Base-by-base conservation (phyloP, 2,329 filamentous ascomycete species). In the Alternaria conjuncta region DNA sequence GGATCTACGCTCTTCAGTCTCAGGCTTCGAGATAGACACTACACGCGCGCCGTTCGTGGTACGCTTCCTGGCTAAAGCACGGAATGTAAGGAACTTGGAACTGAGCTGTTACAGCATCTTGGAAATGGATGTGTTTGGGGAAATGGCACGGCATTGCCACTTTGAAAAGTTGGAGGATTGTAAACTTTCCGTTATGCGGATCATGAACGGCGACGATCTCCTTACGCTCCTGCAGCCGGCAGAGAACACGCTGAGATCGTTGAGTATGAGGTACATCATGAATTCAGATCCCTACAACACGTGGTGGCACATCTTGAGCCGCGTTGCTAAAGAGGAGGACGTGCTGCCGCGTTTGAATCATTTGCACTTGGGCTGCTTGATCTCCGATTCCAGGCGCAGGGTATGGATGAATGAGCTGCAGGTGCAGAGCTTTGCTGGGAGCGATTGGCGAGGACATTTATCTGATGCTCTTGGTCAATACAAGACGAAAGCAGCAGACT, bases 41-140 rank as follows among this genome's bases (percentile, higher is more conserved):
- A 55, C 60, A 1, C 68, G 66, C 18, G 57, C 67, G 2, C 71
- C 76, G 2, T 77, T 78, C 47, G 61, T 72, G 2, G 70, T 78
- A 5, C 68, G 75, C 2, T 75, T 77, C 30, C 66, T 78, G 0
- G 65, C 70, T 2, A 77, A 74, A 32, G 69, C 65, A 21, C 57
- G 12, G 1, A 71, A 70, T 12, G 32, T 78, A 9, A 47, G 45
- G 1, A 9, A 32, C 0, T 28, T 77, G 11, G 67, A 67, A 6
- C 18, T 78, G 10, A 73, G 69, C 20, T 75, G 70, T 53, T 74
- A 69, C 26, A 75, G 71, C 41, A 65, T 26, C 15, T 61, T 77
- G 5, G 72, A 78, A 18, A 55, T 36, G 0, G 61, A 77, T 36
- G 44, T 75, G 0, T 70, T 78, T 20, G 59, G 60, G 3, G 65